Conservation (phyloP, 148 eudicot genomes). For the Persicaria maculosa region DNA sequence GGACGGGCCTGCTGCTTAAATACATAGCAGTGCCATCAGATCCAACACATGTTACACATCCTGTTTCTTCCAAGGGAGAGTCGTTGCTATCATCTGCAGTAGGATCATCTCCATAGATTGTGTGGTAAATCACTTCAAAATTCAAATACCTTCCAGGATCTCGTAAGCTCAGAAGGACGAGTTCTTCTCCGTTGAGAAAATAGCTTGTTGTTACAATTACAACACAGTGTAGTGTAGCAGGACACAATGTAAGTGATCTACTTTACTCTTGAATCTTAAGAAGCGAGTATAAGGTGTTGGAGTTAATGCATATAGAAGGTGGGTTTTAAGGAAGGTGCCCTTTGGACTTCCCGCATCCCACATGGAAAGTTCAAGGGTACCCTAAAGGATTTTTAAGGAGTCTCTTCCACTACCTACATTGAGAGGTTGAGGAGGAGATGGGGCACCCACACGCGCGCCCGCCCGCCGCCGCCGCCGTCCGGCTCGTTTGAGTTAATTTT, state of each 20-base stretch:
- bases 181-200: slow-evolving; percentile 80
- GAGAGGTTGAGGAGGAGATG: no score
- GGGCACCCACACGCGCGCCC: no score
- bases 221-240: not conserved
- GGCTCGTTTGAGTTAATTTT: no score
- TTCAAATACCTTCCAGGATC: slow-evolving; percentile 94
- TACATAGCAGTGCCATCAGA: slow-evolving; percentile 85
- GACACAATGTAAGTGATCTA: not conserved
- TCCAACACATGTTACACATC: slow-evolving; percentile 64
- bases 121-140: slow-evolving; percentile 44
- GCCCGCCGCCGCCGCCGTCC: no score
- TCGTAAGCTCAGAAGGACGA: slow-evolving; percentile 59
- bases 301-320: no score
- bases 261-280: not conserved
- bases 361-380: no score
- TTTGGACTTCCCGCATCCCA: no score
- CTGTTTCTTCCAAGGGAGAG: slow-evolving; percentile 75
- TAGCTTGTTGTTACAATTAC: slow-evolving; percentile 21
- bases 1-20: no score
- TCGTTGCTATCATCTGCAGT: slow-evolving; percentile 29
- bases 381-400: no score
- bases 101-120: slow-evolving; percentile 60
- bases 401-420: no score
- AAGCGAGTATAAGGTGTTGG: not conserved
- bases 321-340: no score